Conservation (phyloP, 108 stramenopile species). For the Seminavis robusta region DNA sequence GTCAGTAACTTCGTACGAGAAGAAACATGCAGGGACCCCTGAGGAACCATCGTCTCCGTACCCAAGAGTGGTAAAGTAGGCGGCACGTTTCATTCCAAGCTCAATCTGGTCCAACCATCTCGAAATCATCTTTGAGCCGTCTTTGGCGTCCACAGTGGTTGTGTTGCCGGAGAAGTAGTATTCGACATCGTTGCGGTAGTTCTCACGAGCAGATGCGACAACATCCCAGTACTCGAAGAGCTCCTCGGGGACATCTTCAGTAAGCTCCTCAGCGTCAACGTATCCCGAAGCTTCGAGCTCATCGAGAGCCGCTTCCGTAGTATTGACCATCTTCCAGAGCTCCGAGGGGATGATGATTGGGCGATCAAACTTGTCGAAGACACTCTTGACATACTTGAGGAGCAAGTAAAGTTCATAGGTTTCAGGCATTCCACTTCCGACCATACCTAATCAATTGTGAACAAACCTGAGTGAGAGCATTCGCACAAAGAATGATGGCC, state of each 20-base stretch:
- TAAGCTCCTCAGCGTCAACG: constrained; percentile 60
- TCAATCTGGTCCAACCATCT: constrained; percentile 77
- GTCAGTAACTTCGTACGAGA: constrained; percentile 77
- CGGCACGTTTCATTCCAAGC: constrained; percentile 71
- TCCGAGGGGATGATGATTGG: constrained; percentile 68
- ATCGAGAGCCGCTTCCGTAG: constrained; percentile 69
- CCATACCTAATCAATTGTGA: constrained; percentile 34
- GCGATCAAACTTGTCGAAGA: constrained; percentile 70
- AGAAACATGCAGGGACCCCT: constrained; percentile 83
- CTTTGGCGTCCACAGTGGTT: constrained; percentile 41
- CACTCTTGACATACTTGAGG: constrained; percentile 71
- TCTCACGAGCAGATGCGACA: constrained; percentile 84
- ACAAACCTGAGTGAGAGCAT: constrained; percentile 1
- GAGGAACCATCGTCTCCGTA: constrained; percentile 83
- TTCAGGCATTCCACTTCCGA: constrained; percentile 91
- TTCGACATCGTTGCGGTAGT: constrained; percentile 71
- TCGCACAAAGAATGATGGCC: not conserved
- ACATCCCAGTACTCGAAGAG: constrained; percentile 91
- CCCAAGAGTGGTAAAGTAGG: constrained; percentile 79
- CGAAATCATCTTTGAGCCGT: constrained; percentile 58
- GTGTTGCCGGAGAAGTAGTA: constrained; percentile 89
- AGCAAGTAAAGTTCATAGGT: constrained; percentile 88
- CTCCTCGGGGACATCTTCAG: constrained; percentile 63
- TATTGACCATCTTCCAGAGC: constrained; percentile 66
- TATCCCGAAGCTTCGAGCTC: constrained; percentile 66